A percentile compares a stretch with the other conserved stretches of the same genome.
phyloP scores from a whole-genome alignment of 1,139 yeast genomes.

The Lodderomyces beijingensis region DNA sequence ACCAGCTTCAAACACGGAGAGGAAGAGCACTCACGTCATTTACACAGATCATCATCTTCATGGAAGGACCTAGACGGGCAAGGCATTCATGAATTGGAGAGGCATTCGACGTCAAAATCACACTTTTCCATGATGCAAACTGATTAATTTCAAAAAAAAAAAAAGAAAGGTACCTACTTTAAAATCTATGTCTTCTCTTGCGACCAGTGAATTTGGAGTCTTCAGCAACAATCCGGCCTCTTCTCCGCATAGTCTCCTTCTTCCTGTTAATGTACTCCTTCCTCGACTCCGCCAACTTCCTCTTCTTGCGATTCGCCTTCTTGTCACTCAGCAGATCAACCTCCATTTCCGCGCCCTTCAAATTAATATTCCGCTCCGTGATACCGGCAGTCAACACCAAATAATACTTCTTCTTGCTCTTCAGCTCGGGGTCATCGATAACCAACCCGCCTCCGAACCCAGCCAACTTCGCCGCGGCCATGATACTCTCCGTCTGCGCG shows the following conservation, averaged over 20 bases:
- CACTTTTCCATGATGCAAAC: no score
- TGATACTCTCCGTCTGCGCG: constrained; percentile 70
- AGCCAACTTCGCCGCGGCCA: constrained; percentile 83
- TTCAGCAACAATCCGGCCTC: constrained; percentile 84
- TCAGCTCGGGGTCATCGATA: constrained; percentile 89
- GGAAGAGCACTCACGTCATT: no score
- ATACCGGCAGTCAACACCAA: constrained; percentile 87
- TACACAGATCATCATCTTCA: no score
- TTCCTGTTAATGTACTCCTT: constrained; percentile 84
- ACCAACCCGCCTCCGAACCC: constrained; percentile 97
- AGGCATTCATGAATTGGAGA: no score
- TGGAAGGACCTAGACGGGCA: no score
- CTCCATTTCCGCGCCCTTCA: constrained; percentile 78
- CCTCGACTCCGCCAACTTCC: constrained; percentile 63
- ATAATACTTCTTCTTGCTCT: constrained; percentile 86
- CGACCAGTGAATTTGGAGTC: constrained; percentile 94
- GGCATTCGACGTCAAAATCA: no score
- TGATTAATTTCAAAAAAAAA: no score
- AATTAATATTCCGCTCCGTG: constrained; percentile 62
- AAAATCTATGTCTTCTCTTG: constrained; percentile 84
- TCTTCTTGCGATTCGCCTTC: constrained; percentile 40
- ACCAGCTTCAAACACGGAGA: no score
- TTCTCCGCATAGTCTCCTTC: constrained; percentile 87
- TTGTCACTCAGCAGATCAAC: constrained; percentile 40
- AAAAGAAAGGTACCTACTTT: no score